These are phyloP conservation scores for Blastocladiella emersonii DNA, from an alignment of 371 early-diverging fungal genomes.

Conservation along the genomic window DNA sequence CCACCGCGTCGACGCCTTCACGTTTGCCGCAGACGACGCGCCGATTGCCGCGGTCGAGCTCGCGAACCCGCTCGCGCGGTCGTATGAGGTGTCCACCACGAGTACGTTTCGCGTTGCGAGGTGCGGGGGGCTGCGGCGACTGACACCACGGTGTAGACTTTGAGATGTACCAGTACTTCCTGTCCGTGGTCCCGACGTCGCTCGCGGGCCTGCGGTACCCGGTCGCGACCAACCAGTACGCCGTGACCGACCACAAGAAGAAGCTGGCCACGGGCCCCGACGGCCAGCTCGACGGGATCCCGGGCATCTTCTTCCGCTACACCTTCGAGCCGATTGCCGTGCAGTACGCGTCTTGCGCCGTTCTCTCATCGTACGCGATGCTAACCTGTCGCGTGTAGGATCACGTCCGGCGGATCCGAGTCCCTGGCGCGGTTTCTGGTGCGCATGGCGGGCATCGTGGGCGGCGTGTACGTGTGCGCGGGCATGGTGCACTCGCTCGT, in stretches of 20 bases:
- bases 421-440: constrained; percentile 59
- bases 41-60: constrained; percentile 29
- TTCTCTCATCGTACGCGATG: not conserved
- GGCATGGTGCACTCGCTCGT: constrained; percentile 28
- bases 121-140: too few species aligned
- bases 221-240: constrained; percentile 77
- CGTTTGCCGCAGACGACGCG: constrained; percentile 70
- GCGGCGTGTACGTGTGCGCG: constrained; percentile 57
- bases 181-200: not conserved
- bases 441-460: constrained; percentile 74
- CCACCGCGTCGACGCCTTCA: constrained; percentile 77
- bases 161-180: constrained; percentile 60
- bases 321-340: constrained; percentile 79
- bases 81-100: constrained; percentile 44
- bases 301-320: constrained; percentile 80
- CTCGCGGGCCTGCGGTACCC: not conserved
- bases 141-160: constrained; percentile 29
- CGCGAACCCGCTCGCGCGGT: constrained; percentile 68
- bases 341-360: constrained; percentile 9
- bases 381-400: constrained; percentile 13
- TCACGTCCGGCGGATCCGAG: constrained; percentile 42
- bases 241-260: constrained; percentile 61
- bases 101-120: constrained; percentile 34
- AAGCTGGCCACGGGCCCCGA: constrained; percentile 19
- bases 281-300: constrained; percentile 16